Evolutionary conservation across 2,329 filamentous ascomycete genomes (phyloP), one percentile per base, ranked within the genome.

Genomic region (Claviceps sorghi): DNA sequence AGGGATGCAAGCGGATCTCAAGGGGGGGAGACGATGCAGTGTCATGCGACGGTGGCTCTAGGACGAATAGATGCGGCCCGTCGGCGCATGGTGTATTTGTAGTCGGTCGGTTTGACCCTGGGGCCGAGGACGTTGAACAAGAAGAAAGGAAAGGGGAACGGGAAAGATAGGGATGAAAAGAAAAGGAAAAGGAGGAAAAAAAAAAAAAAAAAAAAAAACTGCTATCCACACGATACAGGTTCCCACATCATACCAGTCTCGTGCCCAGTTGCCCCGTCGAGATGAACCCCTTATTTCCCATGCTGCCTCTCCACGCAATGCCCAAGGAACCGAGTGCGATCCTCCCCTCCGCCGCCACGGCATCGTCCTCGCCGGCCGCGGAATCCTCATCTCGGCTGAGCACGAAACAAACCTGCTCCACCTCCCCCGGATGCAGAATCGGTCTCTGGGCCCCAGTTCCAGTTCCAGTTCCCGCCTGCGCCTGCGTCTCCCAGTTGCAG

Each of bases 281-380:
- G 63, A 98, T 72, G 60, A 82, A 90, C 0, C 93, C 93, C 60
- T 80, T 79, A 68, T 91, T 93, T 0, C 93, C 93, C 84, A 96
- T 90, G 56, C 86, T 80, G 40, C 86, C 85, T 57, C 87, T 78
- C 93, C 93, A 98, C 52, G 88, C 84, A 54, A 97, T 86, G 44
- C 83, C 84, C 58, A 97, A 68, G 56, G 93, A 82, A 5, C 90
- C 91, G 63, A 97, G 81, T 21, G 83, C 72, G 40, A 86, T 71
- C 57, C 79, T 71, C 49, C 76, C 77, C 55, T 84, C 82, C 32
- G 58, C 57, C 52, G 60, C 76, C 21, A 82, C 70, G 30, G 26
- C 44, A 79, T 70, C 43, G 56, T 76, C 73, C 5, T 60, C 40
- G 10, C 4, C 77, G 74, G 34, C 34, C 15, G 10, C 6, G 3